A percentile compares a stretch with the other conserved stretches of the same genome.
These are phyloP conservation scores for Trichoderma guizhouense DNA, from an alignment of 2,329 filamentous ascomycete species.

Conservation along the genomic window DNA sequence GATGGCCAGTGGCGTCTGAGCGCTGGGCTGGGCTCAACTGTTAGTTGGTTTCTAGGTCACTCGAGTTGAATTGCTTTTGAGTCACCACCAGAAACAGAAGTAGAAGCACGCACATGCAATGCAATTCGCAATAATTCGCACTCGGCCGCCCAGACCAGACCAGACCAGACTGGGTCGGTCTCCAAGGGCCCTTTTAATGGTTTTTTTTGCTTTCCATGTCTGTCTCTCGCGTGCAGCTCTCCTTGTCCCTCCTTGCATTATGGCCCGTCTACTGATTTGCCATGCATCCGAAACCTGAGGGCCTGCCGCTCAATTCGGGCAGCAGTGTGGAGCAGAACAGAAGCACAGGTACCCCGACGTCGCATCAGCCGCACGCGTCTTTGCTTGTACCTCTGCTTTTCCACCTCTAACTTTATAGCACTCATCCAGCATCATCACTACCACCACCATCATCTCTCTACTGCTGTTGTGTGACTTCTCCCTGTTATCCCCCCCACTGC, in stretches of 20 bases:
- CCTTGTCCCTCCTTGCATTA: constrained; percentile 9
- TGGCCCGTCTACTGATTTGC: constrained; percentile 4
- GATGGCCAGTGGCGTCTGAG: neutral
- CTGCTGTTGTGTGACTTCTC: no score
- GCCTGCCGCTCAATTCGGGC: neutral
- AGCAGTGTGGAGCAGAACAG: neutral
- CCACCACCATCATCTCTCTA: no score
- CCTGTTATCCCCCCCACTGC: no score
- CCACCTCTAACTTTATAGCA: no score
- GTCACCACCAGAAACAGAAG: neutral
- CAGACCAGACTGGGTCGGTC: neutral
- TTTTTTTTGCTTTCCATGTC: neutral
- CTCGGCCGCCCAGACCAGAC: neutral
- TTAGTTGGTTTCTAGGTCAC: neutral
- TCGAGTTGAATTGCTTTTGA: neutral
- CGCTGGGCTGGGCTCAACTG: neutral
- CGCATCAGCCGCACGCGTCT: constrained; percentile 14
- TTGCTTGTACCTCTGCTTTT: neutral
- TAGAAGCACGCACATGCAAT: neutral
- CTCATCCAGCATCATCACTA: no score
- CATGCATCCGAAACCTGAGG: constrained; percentile 15
- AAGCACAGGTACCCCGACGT: constrained; percentile 9
- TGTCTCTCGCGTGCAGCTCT: neutral
- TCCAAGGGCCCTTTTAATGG: neutral
- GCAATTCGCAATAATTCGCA: neutral